These are phyloP conservation scores for Arxiozyma bovina DNA, from an alignment of 1,139 yeast genomes.

Conservation along the genomic window DNA sequence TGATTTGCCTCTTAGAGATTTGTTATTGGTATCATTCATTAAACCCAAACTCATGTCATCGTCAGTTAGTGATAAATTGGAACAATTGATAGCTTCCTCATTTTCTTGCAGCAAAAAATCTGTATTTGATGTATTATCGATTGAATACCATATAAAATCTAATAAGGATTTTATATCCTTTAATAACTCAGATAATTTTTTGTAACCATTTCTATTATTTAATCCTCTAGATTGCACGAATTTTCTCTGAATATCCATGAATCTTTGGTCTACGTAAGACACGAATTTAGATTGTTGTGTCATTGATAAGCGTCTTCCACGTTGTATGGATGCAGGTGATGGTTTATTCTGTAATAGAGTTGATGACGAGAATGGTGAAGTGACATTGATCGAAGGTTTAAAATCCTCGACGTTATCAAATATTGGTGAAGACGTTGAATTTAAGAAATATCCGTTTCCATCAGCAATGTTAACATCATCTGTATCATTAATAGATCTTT, in stretches of 20 bases:
- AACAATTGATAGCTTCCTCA: constrained; percentile 5
- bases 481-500: neutral
- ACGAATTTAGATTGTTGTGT: constrained; percentile 55
- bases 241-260: constrained; percentile 51
- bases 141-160: constrained; percentile 53
- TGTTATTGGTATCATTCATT: constrained; percentile 9
- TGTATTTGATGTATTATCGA: constrained; percentile 33
- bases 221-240: constrained; percentile 50
- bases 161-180: constrained; percentile 40
- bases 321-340: neutral
- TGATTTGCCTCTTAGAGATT: neutral
- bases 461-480: constrained; percentile 11
- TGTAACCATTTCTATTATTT: constrained; percentile 35
- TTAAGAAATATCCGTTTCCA: neutral
- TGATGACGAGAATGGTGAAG: constrained; percentile 27
- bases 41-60: constrained; percentile 10
- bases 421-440: neutral
- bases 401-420: constrained; percentile 28
- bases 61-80: neutral
- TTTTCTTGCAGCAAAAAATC: constrained; percentile 19
- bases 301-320: constrained; percentile 26
- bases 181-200: constrained; percentile 37
- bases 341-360: neutral
- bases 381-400: constrained; percentile 24
- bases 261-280: constrained; percentile 50